Conservation (phyloP, 2,329 filamentous ascomycete genomes). For the Calonectria pseudoreteaudii region DNA sequence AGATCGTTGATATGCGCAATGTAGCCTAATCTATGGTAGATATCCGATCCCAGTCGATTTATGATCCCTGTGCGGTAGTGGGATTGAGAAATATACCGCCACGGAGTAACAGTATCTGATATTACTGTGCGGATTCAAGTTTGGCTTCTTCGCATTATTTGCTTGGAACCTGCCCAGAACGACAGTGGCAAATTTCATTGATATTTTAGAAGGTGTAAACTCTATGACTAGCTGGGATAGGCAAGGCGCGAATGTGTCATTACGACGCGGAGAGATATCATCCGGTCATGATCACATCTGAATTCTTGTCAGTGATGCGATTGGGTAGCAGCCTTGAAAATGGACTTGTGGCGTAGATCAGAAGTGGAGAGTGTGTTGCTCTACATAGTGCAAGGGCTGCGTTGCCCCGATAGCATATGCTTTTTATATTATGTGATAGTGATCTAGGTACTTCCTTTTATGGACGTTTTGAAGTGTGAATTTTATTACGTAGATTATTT, state of each 20-base stretch:
- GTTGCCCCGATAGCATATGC: neutral
- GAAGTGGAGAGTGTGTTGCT: neutral
- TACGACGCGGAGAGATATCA: neutral
- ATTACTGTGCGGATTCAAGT: neutral
- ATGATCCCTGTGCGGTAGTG: neutral
- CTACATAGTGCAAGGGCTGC: neutral
- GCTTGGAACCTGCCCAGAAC: neutral
- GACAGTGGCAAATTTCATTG: neutral
- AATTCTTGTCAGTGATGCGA: neutral
- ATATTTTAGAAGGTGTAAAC: neutral
- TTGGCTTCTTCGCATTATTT: neutral
- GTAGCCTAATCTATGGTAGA: neutral
- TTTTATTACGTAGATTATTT: neutral
- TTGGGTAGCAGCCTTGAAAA: neutral
- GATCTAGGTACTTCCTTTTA: neutral
- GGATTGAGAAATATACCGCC: neutral
- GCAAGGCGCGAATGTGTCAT: neutral
- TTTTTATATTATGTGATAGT: neutral
- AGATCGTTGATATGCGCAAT: neutral
- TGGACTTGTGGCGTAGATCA: neutral
- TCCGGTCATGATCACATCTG: neutral
- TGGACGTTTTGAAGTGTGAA: too few species aligned
- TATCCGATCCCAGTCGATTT: neutral
- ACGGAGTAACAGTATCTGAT: neutral
- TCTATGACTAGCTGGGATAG: neutral